Evolutionary conservation across 306 rosid genomes (phyloP).

Genomic region (Gynostemma pentaphyllum): DNA sequence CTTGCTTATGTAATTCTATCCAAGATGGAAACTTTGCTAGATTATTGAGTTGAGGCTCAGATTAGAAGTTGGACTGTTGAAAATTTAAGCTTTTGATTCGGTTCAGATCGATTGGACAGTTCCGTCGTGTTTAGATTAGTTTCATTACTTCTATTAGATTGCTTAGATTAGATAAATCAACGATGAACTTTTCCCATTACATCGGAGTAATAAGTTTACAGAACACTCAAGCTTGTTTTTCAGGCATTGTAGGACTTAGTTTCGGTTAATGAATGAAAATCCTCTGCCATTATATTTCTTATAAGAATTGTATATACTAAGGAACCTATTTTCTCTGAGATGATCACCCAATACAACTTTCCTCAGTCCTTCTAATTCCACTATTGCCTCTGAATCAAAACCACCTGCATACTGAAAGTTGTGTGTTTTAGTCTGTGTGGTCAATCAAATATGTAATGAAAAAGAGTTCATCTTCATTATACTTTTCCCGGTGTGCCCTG

Average conservation of each 20-base stretch:
- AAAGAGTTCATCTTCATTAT: neutral
- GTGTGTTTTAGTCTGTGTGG: constrained; percentile 8
- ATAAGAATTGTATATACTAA: neutral
- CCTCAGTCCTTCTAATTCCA: constrained; percentile 53
- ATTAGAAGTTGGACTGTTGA: neutral
- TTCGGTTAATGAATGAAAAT: too few relatives aligned
- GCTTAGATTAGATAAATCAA: neutral
- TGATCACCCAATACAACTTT: constrained; percentile 18
- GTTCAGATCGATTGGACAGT: neutral
- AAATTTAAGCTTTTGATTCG: neutral
- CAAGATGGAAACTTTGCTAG: neutral
- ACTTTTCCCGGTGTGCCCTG: constrained; percentile 63
- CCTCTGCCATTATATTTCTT: too few relatives aligned
- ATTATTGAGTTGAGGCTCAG: neutral
- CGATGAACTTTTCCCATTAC: neutral
- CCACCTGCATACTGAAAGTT: too few relatives aligned
- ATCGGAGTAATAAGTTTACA: too few relatives aligned
- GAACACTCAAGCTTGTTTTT: too few relatives aligned
- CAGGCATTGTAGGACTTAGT: neutral
- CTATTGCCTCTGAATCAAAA: too few relatives aligned
- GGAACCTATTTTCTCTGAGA: neutral
- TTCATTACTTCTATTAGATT: neutral
- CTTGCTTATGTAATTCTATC: neutral
- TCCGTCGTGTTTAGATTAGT: neutral
- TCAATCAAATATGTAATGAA: neutral